A percentile compares a stretch with the other conserved stretches of the same genome.
These are phyloP conservation scores for Apiospora arundinis DNA, from an alignment of 2,329 filamentous ascomycete species.

Conservation along the genomic window DNA sequence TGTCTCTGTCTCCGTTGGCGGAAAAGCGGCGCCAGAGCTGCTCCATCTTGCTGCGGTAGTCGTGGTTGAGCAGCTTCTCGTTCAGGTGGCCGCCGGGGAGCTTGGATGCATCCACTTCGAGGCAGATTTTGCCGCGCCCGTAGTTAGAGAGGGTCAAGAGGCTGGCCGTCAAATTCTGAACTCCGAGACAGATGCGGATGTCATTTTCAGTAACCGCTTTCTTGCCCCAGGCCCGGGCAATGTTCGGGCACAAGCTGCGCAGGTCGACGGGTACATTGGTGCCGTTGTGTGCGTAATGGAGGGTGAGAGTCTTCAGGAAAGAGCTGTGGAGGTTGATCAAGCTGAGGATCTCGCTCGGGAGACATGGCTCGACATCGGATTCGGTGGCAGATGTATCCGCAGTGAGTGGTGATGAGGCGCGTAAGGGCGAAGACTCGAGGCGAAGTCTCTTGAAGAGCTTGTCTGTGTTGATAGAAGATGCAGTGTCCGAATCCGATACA, in stretches of 20 bases:
- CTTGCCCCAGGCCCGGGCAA: slow-evolving; percentile 76
- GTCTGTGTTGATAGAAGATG: slow-evolving; percentile 40
- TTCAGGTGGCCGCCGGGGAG: slow-evolving; percentile 47
- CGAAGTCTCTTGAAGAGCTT: slow-evolving; percentile 49
- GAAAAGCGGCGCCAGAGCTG: slow-evolving; percentile 47
- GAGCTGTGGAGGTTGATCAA: slow-evolving; percentile 69
- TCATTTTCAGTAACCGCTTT: slow-evolving; percentile 70
- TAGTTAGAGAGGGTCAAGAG: slow-evolving; percentile 46
- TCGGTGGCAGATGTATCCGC: slow-evolving; percentile 48
- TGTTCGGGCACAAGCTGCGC: slow-evolving; percentile 63
- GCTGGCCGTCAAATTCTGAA: slow-evolving; percentile 55
- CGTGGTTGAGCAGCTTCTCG: slow-evolving; percentile 58
- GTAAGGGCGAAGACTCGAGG: slow-evolving; percentile 45
- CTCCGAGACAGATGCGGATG: slow-evolving; percentile 68
- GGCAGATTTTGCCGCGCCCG: slow-evolving; percentile 56
- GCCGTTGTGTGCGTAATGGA: slow-evolving; percentile 75
- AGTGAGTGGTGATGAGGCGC: slow-evolving; percentile 40
- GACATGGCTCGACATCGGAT: slow-evolving; percentile 39
- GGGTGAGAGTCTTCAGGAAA: slow-evolving; percentile 70
- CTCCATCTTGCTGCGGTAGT: slow-evolving; percentile 60
- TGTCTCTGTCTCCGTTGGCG: slow-evolving; percentile 39
- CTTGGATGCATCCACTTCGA: slow-evolving; percentile 57
- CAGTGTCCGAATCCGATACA: slow-evolving; percentile 40
- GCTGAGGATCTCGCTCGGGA: slow-evolving; percentile 59
- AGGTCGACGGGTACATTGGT: slow-evolving; percentile 68